These are phyloP conservation scores for Myriosclerotinia scirpicola DNA, from an alignment of 2,329 filamentous ascomycete genomes.

Conservation along the genomic window DNA sequence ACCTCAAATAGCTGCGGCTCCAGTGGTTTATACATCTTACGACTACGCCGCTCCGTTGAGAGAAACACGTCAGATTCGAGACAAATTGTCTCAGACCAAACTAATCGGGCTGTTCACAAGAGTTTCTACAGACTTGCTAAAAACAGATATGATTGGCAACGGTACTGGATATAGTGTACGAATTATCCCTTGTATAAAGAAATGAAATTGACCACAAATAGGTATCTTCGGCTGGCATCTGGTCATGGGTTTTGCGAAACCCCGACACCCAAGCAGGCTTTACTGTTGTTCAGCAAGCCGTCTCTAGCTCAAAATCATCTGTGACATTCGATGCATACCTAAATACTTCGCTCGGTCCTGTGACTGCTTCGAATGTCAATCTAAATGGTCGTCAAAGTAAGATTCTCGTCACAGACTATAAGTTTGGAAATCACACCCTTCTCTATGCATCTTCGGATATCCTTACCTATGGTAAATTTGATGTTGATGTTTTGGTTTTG, in stretches of 20 bases:
- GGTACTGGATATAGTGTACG: conserved; percentile 50
- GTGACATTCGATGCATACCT: conserved; percentile 50
- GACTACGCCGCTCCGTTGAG: conserved; percentile 51
- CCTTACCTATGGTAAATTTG: conserved; percentile 49
- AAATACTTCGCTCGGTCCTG: conserved; percentile 48
- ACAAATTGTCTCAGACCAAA: conserved; percentile 56
- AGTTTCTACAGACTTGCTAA: conserved; percentile 51
- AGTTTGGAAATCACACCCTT: conserved; percentile 48
- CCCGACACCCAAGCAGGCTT: conserved; percentile 50
- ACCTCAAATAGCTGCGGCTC: conserved; percentile 43
- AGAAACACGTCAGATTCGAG: conserved; percentile 53
- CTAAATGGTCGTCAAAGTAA: conserved; percentile 54
- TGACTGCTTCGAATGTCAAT: conserved; percentile 48
- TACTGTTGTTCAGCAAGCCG: conserved; percentile 50
- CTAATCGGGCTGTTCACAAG: conserved; percentile 55
- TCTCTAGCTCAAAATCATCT: conserved; percentile 46
- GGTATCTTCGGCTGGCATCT: conserved; percentile 44
- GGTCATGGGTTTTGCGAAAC: conserved; percentile 54
- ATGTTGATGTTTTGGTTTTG: conserved; percentile 48
- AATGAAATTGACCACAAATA: conserved; percentile 19
- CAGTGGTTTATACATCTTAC: conserved; percentile 51
- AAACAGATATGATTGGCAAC: conserved; percentile 55
- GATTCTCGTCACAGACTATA: conserved; percentile 55
- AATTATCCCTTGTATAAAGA: not conserved
- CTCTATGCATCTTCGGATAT: conserved; percentile 54